These are phyloP conservation scores for Alternaria longipes DNA, from an alignment of 2,329 filamentous ascomycete species.

Conservation along the genomic window DNA sequence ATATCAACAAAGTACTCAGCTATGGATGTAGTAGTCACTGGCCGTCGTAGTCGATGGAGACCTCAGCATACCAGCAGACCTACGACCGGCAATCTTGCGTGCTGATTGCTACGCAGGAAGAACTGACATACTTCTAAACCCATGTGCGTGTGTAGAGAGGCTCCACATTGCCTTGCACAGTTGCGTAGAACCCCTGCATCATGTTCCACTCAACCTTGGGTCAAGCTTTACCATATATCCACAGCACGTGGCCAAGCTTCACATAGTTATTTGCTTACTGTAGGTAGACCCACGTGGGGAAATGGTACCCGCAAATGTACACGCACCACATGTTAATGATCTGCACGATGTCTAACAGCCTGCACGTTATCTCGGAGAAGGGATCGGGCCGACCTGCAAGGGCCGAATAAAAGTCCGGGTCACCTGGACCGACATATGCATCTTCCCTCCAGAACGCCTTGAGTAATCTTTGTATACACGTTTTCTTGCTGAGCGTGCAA, in stretches of 20 bases:
- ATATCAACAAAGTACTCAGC: background rate
- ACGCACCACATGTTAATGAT: background rate
- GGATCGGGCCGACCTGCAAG: conserved; percentile 9
- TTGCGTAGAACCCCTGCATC: background rate
- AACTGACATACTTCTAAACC: background rate
- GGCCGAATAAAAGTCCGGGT: conserved; percentile 3
- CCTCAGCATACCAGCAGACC: background rate
- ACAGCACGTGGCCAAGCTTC: conserved; percentile 4
- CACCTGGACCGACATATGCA: background rate
- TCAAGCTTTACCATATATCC: background rate
- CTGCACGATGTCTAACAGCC: too few species aligned
- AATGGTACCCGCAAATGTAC: background rate
- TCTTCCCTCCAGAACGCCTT: background rate
- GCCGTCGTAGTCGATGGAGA: background rate
- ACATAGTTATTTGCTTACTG: background rate
- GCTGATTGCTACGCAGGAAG: background rate
- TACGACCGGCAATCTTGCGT: background rate
- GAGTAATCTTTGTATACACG: background rate
- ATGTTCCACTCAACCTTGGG: background rate
- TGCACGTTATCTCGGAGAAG: background rate
- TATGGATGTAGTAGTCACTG: background rate
- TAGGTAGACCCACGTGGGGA: background rate
- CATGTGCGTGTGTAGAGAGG: background rate
- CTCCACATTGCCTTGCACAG: background rate
- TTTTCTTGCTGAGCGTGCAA: conserved; percentile 1